These are phyloP conservation scores for Dendrocalamus latiflorus DNA, from an alignment of 202 grass and related monocot genomes.

Conservation along the genomic window DNA sequence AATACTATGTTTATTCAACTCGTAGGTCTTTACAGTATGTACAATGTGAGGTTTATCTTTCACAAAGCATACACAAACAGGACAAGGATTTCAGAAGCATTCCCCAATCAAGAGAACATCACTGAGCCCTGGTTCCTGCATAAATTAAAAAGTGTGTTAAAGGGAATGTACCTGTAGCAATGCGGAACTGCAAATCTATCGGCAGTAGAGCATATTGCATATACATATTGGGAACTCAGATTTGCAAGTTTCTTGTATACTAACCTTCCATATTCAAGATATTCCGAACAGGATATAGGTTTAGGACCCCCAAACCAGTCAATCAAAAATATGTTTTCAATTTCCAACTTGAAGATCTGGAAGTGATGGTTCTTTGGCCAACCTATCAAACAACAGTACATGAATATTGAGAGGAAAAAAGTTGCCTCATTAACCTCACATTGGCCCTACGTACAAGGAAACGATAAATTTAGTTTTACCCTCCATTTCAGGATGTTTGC, in stretches of 20 bases:
- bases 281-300: conserved; percentile 63
- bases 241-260: conserved; percentile 1
- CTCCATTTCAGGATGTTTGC: conserved; percentile 89
- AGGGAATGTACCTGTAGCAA: neutral
- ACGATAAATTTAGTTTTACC: conserved; percentile 34
- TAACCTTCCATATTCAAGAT: conserved; percentile 54
- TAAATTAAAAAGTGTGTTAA: neutral
- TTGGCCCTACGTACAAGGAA: neutral
- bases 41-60: neutral
- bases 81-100: neutral
- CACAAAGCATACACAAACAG: neutral
- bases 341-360: conserved; percentile 74
- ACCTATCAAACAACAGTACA: conserved; percentile 40
- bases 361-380: conserved; percentile 86
- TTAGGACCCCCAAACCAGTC: conserved; percentile 94
- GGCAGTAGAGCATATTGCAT: neutral
- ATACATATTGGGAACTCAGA: neutral
- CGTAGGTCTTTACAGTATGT: conserved; percentile 28
- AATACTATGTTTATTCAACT: conserved; percentile 12
- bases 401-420: neutral
- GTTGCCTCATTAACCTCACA: neutral
- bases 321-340: conserved; percentile 83
- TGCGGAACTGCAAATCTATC: neutral
- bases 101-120: neutral
- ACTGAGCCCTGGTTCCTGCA: conserved; percentile 25